Percentiles rank a stretch among this genome's conserved stretches.
phyloP scores from a whole-genome alignment of 2,329 filamentous ascomycete species.

The Trichoderma koningiopsis region DNA sequence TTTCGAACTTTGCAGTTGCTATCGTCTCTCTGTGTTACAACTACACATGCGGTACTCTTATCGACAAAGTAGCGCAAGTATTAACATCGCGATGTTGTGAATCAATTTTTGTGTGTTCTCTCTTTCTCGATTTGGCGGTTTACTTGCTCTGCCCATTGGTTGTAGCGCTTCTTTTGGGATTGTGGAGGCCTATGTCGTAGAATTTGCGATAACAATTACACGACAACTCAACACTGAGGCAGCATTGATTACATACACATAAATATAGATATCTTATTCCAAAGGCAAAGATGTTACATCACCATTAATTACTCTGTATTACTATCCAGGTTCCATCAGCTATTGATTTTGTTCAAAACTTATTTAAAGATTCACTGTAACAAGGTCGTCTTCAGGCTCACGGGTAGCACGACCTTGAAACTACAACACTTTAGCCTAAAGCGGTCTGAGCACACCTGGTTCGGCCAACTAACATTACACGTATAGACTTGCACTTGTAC shows the following conservation, averaged over 20 bases:
- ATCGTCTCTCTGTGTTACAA: neutral
- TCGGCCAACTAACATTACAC: neutral
- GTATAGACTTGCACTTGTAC: neutral
- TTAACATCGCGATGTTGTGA: neutral
- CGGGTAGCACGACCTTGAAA: constrained; percentile 5
- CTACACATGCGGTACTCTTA: neutral
- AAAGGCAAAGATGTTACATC: neutral
- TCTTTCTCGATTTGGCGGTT: neutral
- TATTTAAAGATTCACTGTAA: neutral
- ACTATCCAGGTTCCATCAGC: neutral
- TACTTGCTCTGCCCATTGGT: neutral
- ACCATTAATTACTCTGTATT: neutral
- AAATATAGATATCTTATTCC: neutral
- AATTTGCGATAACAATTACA: neutral
- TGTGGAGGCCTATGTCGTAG: neutral
- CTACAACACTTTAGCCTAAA: neutral
- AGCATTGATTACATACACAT: no score
- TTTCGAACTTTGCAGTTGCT: neutral
- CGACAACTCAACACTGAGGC: neutral
- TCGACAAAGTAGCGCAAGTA: no score
- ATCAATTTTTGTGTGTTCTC: neutral
- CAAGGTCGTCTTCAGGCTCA: neutral
- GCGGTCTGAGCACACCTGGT: constrained; percentile 12
- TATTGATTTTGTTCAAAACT: neutral
- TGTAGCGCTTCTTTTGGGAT: neutral